Evolutionary conservation across 768 basidiomycete species (phyloP), one percentile per base, ranked within the genome.

Genomic region (Macrolepiota fuliginosa): DNA sequence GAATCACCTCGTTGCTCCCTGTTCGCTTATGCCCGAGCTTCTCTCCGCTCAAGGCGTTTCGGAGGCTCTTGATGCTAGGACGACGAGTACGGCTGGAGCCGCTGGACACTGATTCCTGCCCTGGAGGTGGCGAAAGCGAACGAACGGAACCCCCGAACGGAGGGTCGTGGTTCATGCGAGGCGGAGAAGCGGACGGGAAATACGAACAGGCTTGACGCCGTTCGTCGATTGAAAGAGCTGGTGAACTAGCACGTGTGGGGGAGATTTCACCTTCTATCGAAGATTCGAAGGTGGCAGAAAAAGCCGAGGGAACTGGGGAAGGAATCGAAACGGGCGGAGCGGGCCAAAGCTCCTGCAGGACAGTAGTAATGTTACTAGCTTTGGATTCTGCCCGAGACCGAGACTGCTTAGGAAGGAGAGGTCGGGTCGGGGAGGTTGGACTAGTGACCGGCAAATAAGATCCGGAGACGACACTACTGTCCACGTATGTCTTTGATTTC

Each of bases 291-390:
- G 29, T 56, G 1, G 54, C 39, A 17, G 25, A 40, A 2, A 45
- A 17, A 22, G 61, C 39, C 2, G 65, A 53, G 12, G 63, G 61
- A 29, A 68, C 65, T 4, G 72, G 67, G 1, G 65, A 66, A 11
- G 72, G 71, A 35, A 46, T 24, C 35, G 69, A 66, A 2, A 58
- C 24, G 1, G 74, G 73, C 10, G 74, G 73, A 32, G 75, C 58
- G 6, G 81, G 81, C 81, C 80, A 81, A 2, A 72, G 62, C 4
- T 61, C 72, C 56, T 77, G 74, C 25, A 78, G 71, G 11, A 81
- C 73, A 11, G 77, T 76, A 2, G 74, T 75, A 32, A 77, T 73
- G 6, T 69, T 71, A 19, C 59, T 61, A 24, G 27, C 52, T n/a
- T 54, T 61, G 13, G 59, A 61, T 29, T 53, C 59, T n/a, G 51